These are phyloP conservation scores for Fraxinus albicans DNA, from an alignment of 305 asterid genomes.

Conservation along the genomic window DNA sequence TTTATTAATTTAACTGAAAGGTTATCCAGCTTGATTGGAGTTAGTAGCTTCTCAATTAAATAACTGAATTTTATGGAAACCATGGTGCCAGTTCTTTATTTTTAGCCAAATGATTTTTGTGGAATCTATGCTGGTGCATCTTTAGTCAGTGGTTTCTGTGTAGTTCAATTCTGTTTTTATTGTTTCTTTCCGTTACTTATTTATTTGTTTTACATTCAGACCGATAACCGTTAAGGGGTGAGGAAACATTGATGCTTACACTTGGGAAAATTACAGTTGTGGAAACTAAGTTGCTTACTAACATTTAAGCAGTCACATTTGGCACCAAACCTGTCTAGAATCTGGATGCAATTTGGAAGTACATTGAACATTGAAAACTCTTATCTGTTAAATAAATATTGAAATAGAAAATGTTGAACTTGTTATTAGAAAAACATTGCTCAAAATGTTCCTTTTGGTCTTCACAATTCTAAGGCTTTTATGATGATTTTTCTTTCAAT, in stretches of 20 bases:
- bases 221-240: not conserved
- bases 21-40: not conserved
- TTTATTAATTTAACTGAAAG: not conserved
- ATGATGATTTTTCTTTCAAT: not conserved
- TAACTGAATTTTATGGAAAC: not conserved
- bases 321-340: not conserved
- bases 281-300: not conserved
- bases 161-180: not conserved
- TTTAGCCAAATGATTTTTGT: not conserved
- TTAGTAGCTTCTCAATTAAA: not conserved
- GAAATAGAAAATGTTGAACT: not conserved
- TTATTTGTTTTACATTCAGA: not conserved
- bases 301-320: not conserved
- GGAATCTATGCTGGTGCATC: not conserved
- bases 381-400: not conserved
- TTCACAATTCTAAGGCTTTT: not conserved
- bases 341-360: not conserved
- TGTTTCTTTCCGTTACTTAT: not conserved
- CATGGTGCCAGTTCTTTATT: not conserved
- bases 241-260: not conserved
- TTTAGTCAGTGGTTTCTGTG: not conserved
- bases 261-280: not conserved
- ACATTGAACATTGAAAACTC: not conserved
- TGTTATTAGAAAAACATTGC: not conserved
- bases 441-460: not conserved